Conservation (phyloP, 2,329 filamentous ascomycete species). For the Gyromitra esculenta region DNA sequence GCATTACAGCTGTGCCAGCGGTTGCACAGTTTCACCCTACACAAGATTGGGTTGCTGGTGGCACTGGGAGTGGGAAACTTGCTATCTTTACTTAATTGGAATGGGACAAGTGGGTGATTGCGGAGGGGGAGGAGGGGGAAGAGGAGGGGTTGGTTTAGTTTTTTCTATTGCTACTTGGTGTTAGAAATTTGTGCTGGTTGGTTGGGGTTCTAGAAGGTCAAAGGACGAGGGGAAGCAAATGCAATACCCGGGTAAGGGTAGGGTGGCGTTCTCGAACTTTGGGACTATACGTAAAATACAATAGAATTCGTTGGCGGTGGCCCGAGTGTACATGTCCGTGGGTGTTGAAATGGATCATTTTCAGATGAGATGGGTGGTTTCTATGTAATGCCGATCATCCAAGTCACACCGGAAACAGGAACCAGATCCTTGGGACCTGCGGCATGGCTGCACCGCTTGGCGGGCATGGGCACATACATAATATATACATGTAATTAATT, state of each 20-base stretch:
- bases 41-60: conserved; percentile 89
- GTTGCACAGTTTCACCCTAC: conserved; percentile 90
- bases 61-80: conserved; percentile 89
- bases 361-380: not conserved
- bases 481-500: not conserved
- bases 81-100: conserved; percentile 80
- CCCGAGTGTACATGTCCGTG: too few species aligned
- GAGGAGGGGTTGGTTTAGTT: not conserved
- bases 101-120: not conserved
- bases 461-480: conserved; percentile 2
- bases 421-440: conserved; percentile 29
- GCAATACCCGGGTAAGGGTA: not conserved
- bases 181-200: not conserved
- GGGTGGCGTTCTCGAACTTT: not conserved
- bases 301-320: too few species aligned
- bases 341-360: not conserved
- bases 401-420: conserved; percentile 20
- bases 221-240: not conserved
- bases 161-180: not conserved
- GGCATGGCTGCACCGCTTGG: conserved; percentile 27
- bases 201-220: not conserved
- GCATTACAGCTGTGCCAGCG: conserved; percentile 92
- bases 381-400: conserved; percentile 26
- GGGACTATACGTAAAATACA: not conserved
- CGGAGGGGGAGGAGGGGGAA: too few species aligned